Conservation (phyloP, 306 rosid genomes). For the Hylodesmum podocarpum region DNA sequence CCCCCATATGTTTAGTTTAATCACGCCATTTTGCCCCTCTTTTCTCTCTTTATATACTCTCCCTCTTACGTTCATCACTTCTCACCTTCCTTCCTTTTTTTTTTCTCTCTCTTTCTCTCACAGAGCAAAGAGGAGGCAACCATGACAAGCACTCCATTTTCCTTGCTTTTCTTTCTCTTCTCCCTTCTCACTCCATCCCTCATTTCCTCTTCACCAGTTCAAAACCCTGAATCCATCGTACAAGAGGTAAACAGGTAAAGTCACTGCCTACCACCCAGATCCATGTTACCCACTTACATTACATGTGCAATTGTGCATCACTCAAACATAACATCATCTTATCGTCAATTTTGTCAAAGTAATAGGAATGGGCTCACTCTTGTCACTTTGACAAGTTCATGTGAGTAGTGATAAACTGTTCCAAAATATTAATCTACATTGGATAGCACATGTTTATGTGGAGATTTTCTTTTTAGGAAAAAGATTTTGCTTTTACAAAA, state of each 20-base stretch:
- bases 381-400: neutral
- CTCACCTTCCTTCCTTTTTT: slow-evolving; percentile 19
- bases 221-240: slow-evolving; percentile 62
- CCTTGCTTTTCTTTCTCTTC: slow-evolving; percentile 46
- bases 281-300: neutral
- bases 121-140: slow-evolving; percentile 19
- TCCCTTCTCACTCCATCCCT: slow-evolving; percentile 42
- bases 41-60: slow-evolving; percentile 62
- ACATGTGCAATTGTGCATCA: neutral
- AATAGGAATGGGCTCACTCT: neutral
- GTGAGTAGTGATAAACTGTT: neutral
- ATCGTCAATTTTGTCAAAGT: neutral
- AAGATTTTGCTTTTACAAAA: no score
- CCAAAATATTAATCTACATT: neutral
- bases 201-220: slow-evolving; percentile 51
- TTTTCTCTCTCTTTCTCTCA: neutral
- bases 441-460: neutral
- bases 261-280: neutral
- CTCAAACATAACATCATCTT: neutral
- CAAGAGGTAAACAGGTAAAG: slow-evolving; percentile 79
- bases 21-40: slow-evolving; percentile 45
- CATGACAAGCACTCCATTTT: slow-evolving; percentile 46
- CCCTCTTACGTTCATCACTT: neutral
- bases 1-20: slow-evolving; percentile 69
- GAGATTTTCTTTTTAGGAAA: no score